A percentile compares a stretch with the other conserved stretches of the same genome.
These are phyloP conservation scores for Verticillium zaregamsianum DNA, from an alignment of 2,329 filamentous ascomycete genomes.

Conservation along the genomic window DNA sequence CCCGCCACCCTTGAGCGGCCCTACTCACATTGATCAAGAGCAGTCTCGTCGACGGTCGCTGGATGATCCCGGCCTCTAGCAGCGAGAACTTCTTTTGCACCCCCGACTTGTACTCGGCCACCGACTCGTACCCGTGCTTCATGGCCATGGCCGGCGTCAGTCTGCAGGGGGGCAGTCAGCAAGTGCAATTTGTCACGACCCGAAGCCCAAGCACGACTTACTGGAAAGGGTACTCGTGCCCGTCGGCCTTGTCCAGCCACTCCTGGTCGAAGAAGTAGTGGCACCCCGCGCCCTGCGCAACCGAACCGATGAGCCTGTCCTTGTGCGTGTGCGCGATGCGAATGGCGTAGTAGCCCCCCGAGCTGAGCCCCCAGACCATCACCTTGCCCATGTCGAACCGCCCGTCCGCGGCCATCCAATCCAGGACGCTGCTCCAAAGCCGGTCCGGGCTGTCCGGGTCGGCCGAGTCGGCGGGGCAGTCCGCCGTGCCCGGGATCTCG, in stretches of 20 bases:
- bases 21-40: constrained; percentile 55
- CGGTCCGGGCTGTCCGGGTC: constrained; percentile 58
- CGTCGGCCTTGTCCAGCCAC: constrained; percentile 57
- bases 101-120: constrained; percentile 50
- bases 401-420: constrained; percentile 48
- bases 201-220: constrained; percentile 21
- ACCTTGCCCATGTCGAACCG: constrained; percentile 54
- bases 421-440: constrained; percentile 57
- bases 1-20: not conserved
- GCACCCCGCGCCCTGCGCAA: constrained; percentile 55
- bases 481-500: constrained; percentile 49
- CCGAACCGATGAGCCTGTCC: constrained; percentile 43
- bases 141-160: constrained; percentile 51
- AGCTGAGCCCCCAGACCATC: constrained; percentile 60
- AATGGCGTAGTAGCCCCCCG: constrained; percentile 65
- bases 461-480: constrained; percentile 59
- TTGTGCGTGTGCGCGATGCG: constrained; percentile 65
- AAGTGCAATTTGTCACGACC: not conserved
- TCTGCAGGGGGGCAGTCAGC: constrained; percentile 21
- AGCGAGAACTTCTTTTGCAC: constrained; percentile 60
- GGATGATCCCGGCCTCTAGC: constrained; percentile 53
- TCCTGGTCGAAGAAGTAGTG: constrained; percentile 50
- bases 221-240: constrained; percentile 63
- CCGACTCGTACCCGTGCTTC: constrained; percentile 58
- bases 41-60: constrained; percentile 51